Conservation (phyloP, 345 rosid species). For the Isatis tinctoria region DNA sequence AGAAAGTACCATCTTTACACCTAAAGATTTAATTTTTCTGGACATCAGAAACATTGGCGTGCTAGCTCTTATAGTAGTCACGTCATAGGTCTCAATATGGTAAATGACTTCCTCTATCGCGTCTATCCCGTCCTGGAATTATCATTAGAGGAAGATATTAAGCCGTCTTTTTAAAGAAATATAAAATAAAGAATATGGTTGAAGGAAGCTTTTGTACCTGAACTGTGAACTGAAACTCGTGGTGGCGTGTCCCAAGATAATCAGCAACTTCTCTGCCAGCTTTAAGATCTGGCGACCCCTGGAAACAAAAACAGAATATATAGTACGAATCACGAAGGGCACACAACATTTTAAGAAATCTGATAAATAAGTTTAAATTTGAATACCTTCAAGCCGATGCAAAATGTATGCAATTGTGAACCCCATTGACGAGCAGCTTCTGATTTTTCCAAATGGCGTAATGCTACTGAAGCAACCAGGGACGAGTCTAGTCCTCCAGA, state of each 20-base stretch:
- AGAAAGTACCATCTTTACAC: slow-evolving; percentile 84
- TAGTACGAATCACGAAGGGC: background rate
- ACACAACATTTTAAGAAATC: background rate
- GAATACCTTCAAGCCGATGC: slow-evolving; percentile 70
- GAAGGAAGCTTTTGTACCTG: slow-evolving; percentile 41
- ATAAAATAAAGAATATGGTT: background rate
- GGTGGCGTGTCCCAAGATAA: slow-evolving; percentile 77
- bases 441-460: slow-evolving; percentile 51
- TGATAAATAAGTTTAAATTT: background rate
- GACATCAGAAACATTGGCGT: slow-evolving; percentile 94
- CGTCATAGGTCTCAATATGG: slow-evolving; percentile 77
- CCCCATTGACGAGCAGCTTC: slow-evolving; percentile 83
- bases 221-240: slow-evolving; percentile 74
- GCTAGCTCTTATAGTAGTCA: slow-evolving; percentile 83
- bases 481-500: slow-evolving; percentile 90
- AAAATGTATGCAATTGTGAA: slow-evolving; percentile 65
- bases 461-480: slow-evolving; percentile 79
- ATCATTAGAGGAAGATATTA: slow-evolving; percentile 4
- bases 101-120: slow-evolving; percentile 83
- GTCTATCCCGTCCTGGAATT: slow-evolving; percentile 68
- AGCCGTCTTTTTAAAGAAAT: background rate
- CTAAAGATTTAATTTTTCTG: slow-evolving; percentile 73
- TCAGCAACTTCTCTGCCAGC: slow-evolving; percentile 85
- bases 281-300: slow-evolving; percentile 81
- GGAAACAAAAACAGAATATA: slow-evolving; percentile 7